Percentiles rank a stretch among this genome's conserved stretches.
phyloP scores from a whole-genome alignment of 768 basidiomycete species.

The Leccinellum albellum region DNA sequence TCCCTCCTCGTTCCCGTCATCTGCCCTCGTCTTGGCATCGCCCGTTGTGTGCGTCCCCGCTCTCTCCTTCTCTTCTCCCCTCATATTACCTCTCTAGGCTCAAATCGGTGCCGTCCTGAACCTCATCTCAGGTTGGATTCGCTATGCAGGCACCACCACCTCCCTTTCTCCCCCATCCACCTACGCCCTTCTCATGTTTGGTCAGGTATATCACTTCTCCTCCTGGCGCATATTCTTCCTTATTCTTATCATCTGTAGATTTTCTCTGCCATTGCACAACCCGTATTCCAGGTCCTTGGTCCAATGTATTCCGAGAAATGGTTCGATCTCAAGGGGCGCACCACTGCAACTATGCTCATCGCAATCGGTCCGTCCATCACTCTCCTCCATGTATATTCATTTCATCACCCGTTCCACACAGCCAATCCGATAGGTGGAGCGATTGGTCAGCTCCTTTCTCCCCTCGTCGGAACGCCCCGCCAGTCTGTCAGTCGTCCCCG shows the following conservation, averaged over 20 bases:
- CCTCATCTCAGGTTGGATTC: constrained; percentile 68
- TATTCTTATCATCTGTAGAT: constrained; percentile 37
- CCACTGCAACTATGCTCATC: constrained; percentile 70
- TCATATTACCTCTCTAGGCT: constrained; percentile 41
- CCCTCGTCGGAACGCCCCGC: constrained; percentile 49
- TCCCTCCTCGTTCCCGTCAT: constrained; percentile 58
- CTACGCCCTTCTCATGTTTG: constrained; percentile 66
- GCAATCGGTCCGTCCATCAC: constrained; percentile 36
- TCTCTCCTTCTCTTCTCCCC: neutral
- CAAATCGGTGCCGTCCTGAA: constrained; percentile 53
- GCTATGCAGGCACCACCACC: constrained; percentile 65
- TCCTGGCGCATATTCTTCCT: neutral
- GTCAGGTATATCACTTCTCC: constrained; percentile 47
- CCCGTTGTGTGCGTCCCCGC: constrained; percentile 51
- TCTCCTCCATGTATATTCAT: neutral
- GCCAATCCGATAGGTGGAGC: constrained; percentile 76
- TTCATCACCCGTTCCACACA: constrained; percentile 19
- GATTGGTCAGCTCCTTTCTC: constrained; percentile 69
- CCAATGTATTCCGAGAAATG: constrained; percentile 81
- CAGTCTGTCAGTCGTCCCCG: constrained; percentile 50
- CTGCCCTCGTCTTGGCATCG: constrained; percentile 56
- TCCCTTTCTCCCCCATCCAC: constrained; percentile 48
- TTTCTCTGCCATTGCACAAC: constrained; percentile 61
- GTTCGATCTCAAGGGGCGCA: constrained; percentile 74
- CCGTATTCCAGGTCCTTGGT: constrained; percentile 72